Evolutionary conservation across 345 rosid species (phyloP).

Genomic region (Leavenworthia alabamica): DNA sequence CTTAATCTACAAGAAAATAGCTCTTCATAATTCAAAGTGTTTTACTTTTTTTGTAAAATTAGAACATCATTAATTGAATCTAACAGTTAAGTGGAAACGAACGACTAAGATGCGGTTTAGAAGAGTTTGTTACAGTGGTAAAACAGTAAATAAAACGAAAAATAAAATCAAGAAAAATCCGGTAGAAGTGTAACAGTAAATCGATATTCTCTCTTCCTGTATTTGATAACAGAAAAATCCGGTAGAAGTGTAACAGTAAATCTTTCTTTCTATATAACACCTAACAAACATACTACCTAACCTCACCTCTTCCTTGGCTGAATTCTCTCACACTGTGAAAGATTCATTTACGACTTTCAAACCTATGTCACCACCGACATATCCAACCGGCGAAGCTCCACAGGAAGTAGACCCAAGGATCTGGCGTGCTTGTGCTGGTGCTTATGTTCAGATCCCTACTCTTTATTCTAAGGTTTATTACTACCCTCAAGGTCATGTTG

Average conservation of each 20-base stretch:
- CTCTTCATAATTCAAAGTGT: background rate
- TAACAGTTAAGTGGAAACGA: background rate
- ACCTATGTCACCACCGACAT: too few relatives aligned
- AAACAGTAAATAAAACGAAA: slow-evolving; percentile 15
- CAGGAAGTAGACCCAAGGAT: too few relatives aligned
- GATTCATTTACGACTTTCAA: too few relatives aligned
- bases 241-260: background rate
- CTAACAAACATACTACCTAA: slow-evolving; percentile 14
- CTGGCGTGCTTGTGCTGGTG: too few relatives aligned
- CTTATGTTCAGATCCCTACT: slow-evolving; percentile 52
- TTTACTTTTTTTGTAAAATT: background rate
- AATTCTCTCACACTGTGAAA: too few relatives aligned
- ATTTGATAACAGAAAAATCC: slow-evolving; percentile 3
- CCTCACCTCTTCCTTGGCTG: background rate
- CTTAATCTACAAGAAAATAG: background rate
- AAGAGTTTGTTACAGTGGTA: slow-evolving; percentile 20
- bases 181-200: slow-evolving; percentile 26
- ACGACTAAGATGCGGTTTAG: slow-evolving; percentile 5
- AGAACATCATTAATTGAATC: slow-evolving; percentile 5
- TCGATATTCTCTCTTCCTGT: background rate
- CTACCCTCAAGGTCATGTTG: slow-evolving; percentile 82
- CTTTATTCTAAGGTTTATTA: slow-evolving; percentile 66
- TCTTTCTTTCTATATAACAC: slow-evolving; percentile 14
- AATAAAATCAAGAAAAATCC: too few relatives aligned
- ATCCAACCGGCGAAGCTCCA: too few relatives aligned